Base-by-base conservation (phyloP, 2,329 filamentous ascomycete genomes). In the Gaeumannomyces sp. region DNA sequence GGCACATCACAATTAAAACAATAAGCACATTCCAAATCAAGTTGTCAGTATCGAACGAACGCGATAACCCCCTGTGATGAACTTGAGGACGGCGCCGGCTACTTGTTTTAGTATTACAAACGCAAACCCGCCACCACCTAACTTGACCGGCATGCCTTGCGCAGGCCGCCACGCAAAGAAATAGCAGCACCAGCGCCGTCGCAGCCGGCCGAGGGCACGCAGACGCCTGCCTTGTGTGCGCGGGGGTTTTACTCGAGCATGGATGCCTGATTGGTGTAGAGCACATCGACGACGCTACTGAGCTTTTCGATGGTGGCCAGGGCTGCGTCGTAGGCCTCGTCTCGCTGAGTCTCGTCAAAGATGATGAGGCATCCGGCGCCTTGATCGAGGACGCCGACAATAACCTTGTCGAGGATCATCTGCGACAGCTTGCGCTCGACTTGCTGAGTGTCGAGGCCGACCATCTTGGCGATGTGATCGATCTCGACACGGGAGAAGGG, bases 351-450 rank as follows among this genome's bases (percentile, higher is more conserved):
- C 85, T 99, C 95, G 74, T 99, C 95, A 74, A 89, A 99, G 71
- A 99, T 92, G 77, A 97, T 97, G 75, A 99, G 84, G 77, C 96
- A 98, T 56, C 94, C 94, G n/a, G 93, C 92, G 62, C 95, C 95
- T 79, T 99, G 95, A 76, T 99, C 95, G 71, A 99, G 81, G 65
- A 99, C 95, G 66, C 96, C 95, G 71, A 97, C 92, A 74, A 99
- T 98, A 73, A 98, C 92, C 83, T 97, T 97, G 81, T 99, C 95
- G 66, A 99, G 85, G 74, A 99, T 99, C 96, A 99, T 99, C 84
- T 99, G 96, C 60, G 92, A 96, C 68, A 99, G 84, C 84, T 99
- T 99, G 72, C 93, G 88, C 86, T 99, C 96, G 66, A 99, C 95
- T 81, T 98, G 94, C 77, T 92, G 89, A 31, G 92, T 96, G 76